These are phyloP conservation scores for Moesziomyces sp. DNA, from an alignment of 1,284 basidiomycete genomes.

Conservation along the genomic window DNA sequence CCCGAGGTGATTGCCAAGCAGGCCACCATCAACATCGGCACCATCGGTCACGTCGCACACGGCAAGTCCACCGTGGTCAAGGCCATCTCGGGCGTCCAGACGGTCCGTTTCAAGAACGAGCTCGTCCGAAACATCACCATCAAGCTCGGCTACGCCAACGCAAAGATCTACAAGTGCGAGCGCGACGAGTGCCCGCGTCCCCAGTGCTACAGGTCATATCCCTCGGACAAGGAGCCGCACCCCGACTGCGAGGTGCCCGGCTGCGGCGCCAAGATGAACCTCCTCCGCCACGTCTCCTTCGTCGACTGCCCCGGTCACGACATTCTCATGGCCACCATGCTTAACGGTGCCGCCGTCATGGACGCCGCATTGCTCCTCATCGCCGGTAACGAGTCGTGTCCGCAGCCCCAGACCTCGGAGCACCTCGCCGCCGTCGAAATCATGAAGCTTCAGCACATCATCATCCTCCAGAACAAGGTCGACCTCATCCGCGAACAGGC, in stretches of 20 bases:
- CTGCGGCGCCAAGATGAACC: constrained; percentile 88
- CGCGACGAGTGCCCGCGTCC: constrained; percentile 91
- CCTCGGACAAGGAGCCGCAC: constrained; percentile 90
- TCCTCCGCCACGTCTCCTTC: constrained; percentile 84
- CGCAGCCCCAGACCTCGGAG: constrained; percentile 98
- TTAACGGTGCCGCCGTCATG: constrained; percentile 99
- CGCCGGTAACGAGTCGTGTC: constrained; percentile 97
- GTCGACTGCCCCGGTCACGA: constrained; percentile 77
- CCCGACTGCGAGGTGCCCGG: constrained; percentile 93
- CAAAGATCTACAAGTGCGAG: constrained; percentile 99
- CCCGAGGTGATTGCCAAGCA: constrained; percentile 98
- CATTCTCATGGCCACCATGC: constrained; percentile 97
- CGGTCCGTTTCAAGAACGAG: constrained; percentile 98
- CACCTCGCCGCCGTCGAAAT: constrained; percentile 98
- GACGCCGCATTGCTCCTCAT: constrained; percentile 94
- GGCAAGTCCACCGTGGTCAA: constrained; percentile 99
- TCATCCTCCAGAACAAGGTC: constrained; percentile 81
- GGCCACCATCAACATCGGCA: constrained; percentile 72
- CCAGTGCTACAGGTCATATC: constrained; percentile 92
- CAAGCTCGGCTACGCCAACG: constrained; percentile 97
- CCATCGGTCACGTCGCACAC: constrained; percentile 73
- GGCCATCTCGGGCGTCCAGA: constrained; percentile 99
- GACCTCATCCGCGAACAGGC: constrained; percentile 66
- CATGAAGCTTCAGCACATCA: constrained; percentile 98
- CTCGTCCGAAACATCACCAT: constrained; percentile 90